phyloP scores from a whole-genome alignment of 257 asterid species.

The Nicotiana noctiflora region DNA sequence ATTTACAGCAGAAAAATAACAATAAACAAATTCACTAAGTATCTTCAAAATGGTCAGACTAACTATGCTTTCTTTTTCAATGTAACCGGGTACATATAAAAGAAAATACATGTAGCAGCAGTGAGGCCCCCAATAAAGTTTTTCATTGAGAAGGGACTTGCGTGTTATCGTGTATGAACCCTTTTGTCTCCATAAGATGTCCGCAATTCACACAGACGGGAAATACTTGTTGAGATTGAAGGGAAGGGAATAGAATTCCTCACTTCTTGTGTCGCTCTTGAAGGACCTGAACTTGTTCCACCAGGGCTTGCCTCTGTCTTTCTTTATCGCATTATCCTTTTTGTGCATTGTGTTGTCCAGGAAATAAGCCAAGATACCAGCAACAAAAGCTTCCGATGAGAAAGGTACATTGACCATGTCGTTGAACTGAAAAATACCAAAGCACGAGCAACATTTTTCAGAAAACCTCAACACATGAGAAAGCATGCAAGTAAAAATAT shows the following conservation, averaged over 20 bases:
- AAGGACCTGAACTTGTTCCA: slow-evolving; percentile 88
- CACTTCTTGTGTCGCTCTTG: slow-evolving; percentile 73
- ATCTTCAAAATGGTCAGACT: slow-evolving; percentile 33
- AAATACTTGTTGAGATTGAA: slow-evolving; percentile 87
- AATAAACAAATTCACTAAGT: slow-evolving; percentile 17
- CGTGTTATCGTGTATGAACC: slow-evolving; percentile 6
- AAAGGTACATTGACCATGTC: slow-evolving; percentile 77
- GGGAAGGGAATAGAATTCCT: slow-evolving; percentile 90
- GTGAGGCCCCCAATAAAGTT: slow-evolving; percentile 5
- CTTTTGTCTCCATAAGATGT: slow-evolving; percentile 8
- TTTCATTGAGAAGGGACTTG: slow-evolving; percentile 15
- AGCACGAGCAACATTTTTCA: background rate
- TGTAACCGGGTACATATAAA: slow-evolving; percentile 27
- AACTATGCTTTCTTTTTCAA: slow-evolving; percentile 30
- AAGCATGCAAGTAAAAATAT: background rate
- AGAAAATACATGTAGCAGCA: slow-evolving; percentile 30
- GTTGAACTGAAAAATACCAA: slow-evolving; percentile 50
- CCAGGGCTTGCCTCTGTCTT: slow-evolving; percentile 94
- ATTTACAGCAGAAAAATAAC: slow-evolving; percentile 13
- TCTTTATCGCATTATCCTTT: slow-evolving; percentile 51
- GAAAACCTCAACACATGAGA: background rate
- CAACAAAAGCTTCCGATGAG: slow-evolving; percentile 93
- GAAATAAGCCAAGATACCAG: slow-evolving; percentile 73
- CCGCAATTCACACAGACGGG: slow-evolving; percentile 62
- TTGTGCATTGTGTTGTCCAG: slow-evolving; percentile 77